These are phyloP conservation scores for Phytopythium aichiense DNA, from an alignment of 352 stramenopile species.

Conservation along the genomic window DNA sequence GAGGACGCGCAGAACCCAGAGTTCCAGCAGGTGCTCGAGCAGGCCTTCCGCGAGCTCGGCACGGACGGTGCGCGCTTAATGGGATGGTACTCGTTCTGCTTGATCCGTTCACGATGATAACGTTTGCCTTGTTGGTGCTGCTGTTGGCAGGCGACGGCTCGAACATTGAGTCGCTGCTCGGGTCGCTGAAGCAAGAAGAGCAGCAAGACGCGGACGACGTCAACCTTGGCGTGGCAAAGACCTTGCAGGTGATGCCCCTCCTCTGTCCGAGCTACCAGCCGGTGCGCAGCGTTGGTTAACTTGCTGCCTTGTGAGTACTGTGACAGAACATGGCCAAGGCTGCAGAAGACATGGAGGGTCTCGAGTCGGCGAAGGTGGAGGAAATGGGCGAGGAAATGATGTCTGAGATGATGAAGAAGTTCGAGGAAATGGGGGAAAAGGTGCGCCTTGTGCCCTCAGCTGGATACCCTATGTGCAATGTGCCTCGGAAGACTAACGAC, in stretches of 20 bases:
- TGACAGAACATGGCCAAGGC: slow-evolving; percentile 84
- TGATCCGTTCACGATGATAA: background rate
- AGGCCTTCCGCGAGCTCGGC: slow-evolving; percentile 82
- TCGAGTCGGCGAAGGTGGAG: slow-evolving; percentile 80
- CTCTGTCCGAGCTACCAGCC: background rate
- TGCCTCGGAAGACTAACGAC: background rate
- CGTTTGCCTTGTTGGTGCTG: background rate
- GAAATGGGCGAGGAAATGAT: slow-evolving; percentile 95
- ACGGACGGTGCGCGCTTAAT: slow-evolving; percentile 34
- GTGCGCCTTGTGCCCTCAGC: slow-evolving; percentile 20
- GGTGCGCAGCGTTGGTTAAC: background rate
- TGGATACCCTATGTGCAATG: background rate
- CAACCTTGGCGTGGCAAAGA: slow-evolving; percentile 80
- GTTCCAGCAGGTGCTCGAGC: slow-evolving; percentile 84
- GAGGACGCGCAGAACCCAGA: slow-evolving; percentile 84
- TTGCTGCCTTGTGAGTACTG: background rate
- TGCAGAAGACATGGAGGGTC: slow-evolving; percentile 81
- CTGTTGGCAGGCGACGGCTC: slow-evolving; percentile 34
- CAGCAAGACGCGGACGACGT: slow-evolving; percentile 66
- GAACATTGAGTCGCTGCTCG: slow-evolving; percentile 70
- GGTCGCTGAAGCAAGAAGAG: slow-evolving; percentile 49
- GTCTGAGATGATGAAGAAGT: slow-evolving; percentile 95
- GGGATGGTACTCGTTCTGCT: background rate
- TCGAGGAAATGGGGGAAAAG: slow-evolving; percentile 94
- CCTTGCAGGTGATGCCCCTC: slow-evolving; percentile 48